A percentile compares a stretch with the other conserved stretches of the same genome.
Conservation (phyloP, 208 protist genomes). For the Endotrypanum monterogeii region DNA sequence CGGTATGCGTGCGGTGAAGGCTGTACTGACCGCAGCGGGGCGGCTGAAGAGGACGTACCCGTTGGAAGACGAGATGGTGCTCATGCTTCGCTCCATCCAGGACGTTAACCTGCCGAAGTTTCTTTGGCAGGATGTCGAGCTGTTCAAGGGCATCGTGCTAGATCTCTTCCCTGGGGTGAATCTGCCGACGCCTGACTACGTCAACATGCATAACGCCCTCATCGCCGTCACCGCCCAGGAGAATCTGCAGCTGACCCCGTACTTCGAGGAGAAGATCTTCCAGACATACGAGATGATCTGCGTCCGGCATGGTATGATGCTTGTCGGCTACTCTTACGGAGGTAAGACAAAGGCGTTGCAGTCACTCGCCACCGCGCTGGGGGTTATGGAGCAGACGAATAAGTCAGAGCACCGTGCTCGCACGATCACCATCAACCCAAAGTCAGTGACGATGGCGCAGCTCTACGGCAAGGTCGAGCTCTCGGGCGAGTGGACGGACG, state of each 20-base stretch:
- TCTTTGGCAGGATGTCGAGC: constrained; percentile 94
- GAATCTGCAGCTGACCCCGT: constrained; percentile 90
- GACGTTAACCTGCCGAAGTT: constrained; percentile 97
- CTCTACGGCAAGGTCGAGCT: constrained; percentile 96
- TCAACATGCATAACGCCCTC: constrained; percentile 82
- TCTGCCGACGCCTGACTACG: constrained; percentile 89
- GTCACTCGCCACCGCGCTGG: constrained; percentile 85
- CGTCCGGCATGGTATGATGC: constrained; percentile 98
- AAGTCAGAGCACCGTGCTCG: constrained; percentile 81
- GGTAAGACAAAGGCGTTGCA: constrained; percentile 93
- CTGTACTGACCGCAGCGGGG: constrained; percentile 93
- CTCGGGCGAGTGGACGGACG: constrained; percentile 97
- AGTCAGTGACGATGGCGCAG: constrained; percentile 95
- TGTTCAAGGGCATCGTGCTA: constrained; percentile 96
- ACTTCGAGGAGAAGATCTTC: constrained; percentile 91
- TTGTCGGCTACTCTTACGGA: constrained; percentile 95
- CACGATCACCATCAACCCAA: constrained; percentile 95
- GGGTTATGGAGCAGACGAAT: constrained; percentile 66
- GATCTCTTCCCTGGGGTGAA: constrained; percentile 94
- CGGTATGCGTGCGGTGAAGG: constrained; percentile 97
- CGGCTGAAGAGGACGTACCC: constrained; percentile 92
- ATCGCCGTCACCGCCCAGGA: constrained; percentile 46
- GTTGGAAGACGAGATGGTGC: constrained; percentile 92
- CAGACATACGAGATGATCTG: constrained; percentile 97
- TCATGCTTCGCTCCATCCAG: constrained; percentile 96